Percentiles rank a stretch among this genome's conserved stretches.
These are phyloP conservation scores for Fonsecaea nubica DNA, from an alignment of 2,329 filamentous ascomycete genomes.

Conservation along the genomic window DNA sequence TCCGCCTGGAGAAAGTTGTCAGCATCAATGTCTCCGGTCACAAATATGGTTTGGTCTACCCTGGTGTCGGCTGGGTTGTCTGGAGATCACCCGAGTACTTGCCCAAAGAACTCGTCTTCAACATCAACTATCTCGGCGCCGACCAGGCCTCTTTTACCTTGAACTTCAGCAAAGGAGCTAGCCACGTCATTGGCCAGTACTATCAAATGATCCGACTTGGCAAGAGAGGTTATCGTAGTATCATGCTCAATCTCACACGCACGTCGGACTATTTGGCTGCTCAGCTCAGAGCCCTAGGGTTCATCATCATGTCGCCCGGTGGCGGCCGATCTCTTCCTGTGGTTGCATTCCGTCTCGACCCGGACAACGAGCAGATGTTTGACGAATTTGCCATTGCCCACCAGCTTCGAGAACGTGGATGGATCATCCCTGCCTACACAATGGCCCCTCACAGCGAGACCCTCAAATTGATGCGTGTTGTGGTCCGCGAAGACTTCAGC, in stretches of 20 bases:
- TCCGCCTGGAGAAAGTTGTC: constrained; percentile 84
- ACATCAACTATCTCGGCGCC: constrained; percentile 97
- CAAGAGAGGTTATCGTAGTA: constrained; percentile 86
- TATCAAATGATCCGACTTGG: constrained; percentile 96
- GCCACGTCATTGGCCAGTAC: constrained; percentile 94
- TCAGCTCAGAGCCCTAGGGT: constrained; percentile 75
- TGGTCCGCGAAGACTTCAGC: constrained; percentile 91
- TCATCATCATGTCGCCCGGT: constrained; percentile 85
- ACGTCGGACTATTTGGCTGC: constrained; percentile 85
- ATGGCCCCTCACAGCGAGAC: constrained; percentile 88
- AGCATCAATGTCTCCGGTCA: constrained; percentile 95
- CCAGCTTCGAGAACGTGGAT: constrained; percentile 82
- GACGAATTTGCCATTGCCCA: constrained; percentile 83
- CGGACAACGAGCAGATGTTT: constrained; percentile 62
- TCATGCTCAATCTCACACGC: constrained; percentile 92
- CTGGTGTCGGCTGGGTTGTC: constrained; percentile 91
- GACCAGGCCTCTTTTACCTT: constrained; percentile 95
- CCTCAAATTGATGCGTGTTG: constrained; percentile 88
- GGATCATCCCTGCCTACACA: constrained; percentile 95
- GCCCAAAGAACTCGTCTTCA: constrained; percentile 93
- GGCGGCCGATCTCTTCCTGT: constrained; percentile 81
- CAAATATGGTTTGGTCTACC: constrained; percentile 82
- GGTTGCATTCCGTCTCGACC: constrained; percentile 81
- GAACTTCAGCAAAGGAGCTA: constrained; percentile 95
- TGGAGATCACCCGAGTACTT: constrained; percentile 85